Percentiles rank a stretch among this genome's conserved stretches.
Conservation (phyloP, 495 filamentous ascomycete species). For the Cercophora sp. region DNA sequence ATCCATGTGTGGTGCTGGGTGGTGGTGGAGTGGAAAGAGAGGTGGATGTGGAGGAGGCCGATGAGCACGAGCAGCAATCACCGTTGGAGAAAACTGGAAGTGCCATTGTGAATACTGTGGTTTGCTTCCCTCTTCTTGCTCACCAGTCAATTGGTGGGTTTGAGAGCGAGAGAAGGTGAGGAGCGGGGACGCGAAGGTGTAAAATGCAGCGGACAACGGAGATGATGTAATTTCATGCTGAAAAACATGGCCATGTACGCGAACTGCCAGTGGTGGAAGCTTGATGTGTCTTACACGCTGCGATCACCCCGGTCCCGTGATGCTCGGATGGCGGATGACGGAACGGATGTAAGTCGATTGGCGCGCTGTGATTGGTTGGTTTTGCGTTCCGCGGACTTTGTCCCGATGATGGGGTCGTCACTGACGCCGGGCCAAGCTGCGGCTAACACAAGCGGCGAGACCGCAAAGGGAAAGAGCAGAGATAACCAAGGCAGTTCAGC, state of each 20-base stretch:
- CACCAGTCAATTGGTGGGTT: no score
- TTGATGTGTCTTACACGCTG: slow-evolving; percentile 1
- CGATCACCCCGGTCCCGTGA: no score
- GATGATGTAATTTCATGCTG: no score
- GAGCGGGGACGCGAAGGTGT: no score
- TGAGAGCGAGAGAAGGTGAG: no score
- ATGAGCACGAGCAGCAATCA: not conserved
- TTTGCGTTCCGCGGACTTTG: not conserved
- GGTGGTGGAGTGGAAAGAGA: not conserved
- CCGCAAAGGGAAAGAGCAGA: no score
- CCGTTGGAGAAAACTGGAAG: not conserved
- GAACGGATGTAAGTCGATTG: slow-evolving; percentile 21
- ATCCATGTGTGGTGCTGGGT: not conserved
- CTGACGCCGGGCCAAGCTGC: no score
- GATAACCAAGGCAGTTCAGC: no score
- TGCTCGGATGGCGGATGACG: slow-evolving; percentile 20
- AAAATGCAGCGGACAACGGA: no score
- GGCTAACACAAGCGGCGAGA: no score
- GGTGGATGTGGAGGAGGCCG: slow-evolving; percentile 1
- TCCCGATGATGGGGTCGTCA: not conserved
- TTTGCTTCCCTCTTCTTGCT: not conserved
- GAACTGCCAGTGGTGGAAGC: slow-evolving; percentile 1
- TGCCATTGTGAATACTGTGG: not conserved
- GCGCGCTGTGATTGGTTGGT: slow-evolving; percentile 16
- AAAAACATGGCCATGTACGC: not conserved